Base-by-base conservation (phyloP, 2,329 filamentous ascomycete genomes). In the Epichloe sylvatica region DNA sequence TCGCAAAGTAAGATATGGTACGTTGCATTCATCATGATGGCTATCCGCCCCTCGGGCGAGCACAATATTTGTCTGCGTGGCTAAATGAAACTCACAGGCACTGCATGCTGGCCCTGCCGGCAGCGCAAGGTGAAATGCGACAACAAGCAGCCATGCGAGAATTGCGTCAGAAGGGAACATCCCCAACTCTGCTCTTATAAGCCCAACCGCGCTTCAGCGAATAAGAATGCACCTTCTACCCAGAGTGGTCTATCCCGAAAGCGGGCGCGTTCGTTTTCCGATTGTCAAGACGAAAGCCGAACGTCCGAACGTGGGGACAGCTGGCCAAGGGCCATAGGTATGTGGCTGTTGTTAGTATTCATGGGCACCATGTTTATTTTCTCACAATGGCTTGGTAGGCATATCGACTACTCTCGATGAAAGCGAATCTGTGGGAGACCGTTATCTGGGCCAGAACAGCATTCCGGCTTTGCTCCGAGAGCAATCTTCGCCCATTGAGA, bases 51-150 rank as follows among this genome's bases (percentile, higher is more conserved):
- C 13, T 30, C 4, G 13, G 13, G 7, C 35, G 11, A 13, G 15
- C 15, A 37, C 35, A n/a, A 4, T 11, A 30, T 11, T 40, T 21
- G 13, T 12, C 39, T 33, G 40, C 11, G 15, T 33, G 23, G 40
- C 23, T 43, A 33, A 43, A 9, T 12, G 7, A 30, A 30, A 25
- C 45, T 45, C 47, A 4, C 57, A 80, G 77, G 77, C 51, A 81
- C 77, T 40, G 77, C 77, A 4, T 83, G 80, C 58, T 83, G 79
- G 78, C 80, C 80, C 12, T 83, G 80, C 60, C 72, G 80, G 43
- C 80, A 83, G 63, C 73, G 80, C 55, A 83, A 83, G 64, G 80
- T 83, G 39, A 83, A 83, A 65, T 83, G 80, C 62, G 79, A 83
- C 66, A 83, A 82, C 63, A 78, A 81, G 62, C 74, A 80, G 59